A percentile compares a stretch with the other conserved stretches of the same genome.
These are phyloP conservation scores for Uromyces viciae-fabae DNA, from an alignment of 1,284 basidiomycete genomes.

Conservation along the genomic window DNA sequence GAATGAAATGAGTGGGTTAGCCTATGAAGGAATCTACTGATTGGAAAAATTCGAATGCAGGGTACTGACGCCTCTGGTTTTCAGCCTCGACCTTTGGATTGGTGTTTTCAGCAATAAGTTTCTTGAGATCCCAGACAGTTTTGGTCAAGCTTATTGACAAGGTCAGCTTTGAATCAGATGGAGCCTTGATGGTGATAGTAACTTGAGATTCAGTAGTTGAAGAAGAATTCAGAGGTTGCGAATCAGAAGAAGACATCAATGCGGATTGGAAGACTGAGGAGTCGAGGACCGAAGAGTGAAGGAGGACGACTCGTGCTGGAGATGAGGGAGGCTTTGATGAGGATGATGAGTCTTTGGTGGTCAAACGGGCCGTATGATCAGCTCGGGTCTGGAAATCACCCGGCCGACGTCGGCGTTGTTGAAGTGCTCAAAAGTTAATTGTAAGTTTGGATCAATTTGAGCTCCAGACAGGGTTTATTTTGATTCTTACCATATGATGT, in stretches of 20 bases:
- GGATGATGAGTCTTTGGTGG: too few relatives aligned
- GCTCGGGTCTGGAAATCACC: too few relatives aligned
- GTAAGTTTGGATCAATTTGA: too few relatives aligned
- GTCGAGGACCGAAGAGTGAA: background rate
- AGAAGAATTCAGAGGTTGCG: background rate
- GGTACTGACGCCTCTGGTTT: constrained; percentile 55
- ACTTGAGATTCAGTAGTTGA: constrained; percentile 32
- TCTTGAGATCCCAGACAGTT: constrained; percentile 78
- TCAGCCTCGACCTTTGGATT: constrained; percentile 60
- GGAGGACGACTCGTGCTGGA: too few relatives aligned
- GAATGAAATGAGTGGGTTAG: background rate
- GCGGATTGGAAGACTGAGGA: background rate
- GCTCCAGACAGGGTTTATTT: too few relatives aligned
- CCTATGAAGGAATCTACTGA: background rate
- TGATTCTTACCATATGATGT: too few relatives aligned
- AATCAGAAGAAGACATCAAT: background rate
- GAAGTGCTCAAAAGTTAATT: too few relatives aligned
- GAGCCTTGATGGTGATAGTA: constrained; percentile 51
- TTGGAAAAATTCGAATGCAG: background rate
- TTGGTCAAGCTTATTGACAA: constrained; percentile 66
- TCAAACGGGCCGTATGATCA: too few relatives aligned
- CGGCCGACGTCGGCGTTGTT: too few relatives aligned
- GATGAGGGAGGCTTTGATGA: too few relatives aligned
- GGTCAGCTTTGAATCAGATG: constrained; percentile 64
- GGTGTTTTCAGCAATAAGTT: constrained; percentile 73